phyloP scores from a whole-genome alignment of 306 rosid genomes.

The Aeschynomene evenia region DNA sequence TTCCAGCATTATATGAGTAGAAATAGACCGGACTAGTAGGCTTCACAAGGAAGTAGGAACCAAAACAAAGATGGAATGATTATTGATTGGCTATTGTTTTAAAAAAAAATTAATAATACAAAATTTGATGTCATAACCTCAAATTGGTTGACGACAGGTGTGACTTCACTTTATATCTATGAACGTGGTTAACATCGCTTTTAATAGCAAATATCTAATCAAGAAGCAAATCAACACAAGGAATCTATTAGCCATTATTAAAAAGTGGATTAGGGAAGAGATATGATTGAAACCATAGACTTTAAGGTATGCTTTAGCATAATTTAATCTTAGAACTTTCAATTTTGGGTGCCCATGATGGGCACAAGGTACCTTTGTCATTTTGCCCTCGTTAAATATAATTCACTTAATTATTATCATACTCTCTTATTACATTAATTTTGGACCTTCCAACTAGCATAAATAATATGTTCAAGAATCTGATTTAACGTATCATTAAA shows the following conservation, averaged over 20 bases:
- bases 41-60: too few species aligned
- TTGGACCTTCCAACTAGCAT: conserved; percentile 7
- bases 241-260: conserved; percentile 31
- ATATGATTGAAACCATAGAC: conserved; percentile 19
- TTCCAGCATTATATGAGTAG: too few species aligned
- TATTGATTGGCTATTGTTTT: not conserved
- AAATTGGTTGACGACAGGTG: conserved; percentile 31
- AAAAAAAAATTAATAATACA: not conserved
- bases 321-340: conserved; percentile 37
- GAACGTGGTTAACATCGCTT: conserved; percentile 20
- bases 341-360: conserved; percentile 38
- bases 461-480: not conserved
- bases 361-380: conserved; percentile 38
- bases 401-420: not conserved
- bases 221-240: conserved; percentile 29
- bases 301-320: conserved; percentile 15
- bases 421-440: conserved; percentile 17
- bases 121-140: not conserved
- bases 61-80: not conserved
- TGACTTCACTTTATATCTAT: conserved; percentile 17
- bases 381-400: conserved; percentile 10
- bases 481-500: conserved; percentile 13
- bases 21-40: too few species aligned
- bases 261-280: conserved; percentile 19
- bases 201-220: conserved; percentile 29